A percentile compares a stretch with the other conserved stretches of the same genome.
phyloP scores from a whole-genome alignment of 495 filamentous ascomycete species.

The Trichocladium uniseriatum region DNA sequence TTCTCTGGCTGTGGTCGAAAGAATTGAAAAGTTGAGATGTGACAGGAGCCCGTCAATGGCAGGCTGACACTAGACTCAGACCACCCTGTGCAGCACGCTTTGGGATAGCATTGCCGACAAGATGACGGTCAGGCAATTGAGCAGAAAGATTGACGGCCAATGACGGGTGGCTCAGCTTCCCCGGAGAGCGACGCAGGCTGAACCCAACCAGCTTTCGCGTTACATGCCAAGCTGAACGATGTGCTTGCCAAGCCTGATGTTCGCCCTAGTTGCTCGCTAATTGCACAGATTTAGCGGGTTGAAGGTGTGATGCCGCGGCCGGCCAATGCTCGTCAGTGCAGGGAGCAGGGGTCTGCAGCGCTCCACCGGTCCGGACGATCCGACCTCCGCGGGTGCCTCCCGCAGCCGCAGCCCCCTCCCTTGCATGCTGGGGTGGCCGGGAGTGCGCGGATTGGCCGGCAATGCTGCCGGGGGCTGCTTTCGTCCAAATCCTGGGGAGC shows the following conservation, averaged over 20 bases:
- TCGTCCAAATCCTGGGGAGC: too few relatives aligned
- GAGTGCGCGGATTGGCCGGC: slow-evolving; percentile 3
- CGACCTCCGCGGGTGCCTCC: slow-evolving; percentile 15
- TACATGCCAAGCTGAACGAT: too few relatives aligned
- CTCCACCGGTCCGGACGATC: slow-evolving; percentile 18
- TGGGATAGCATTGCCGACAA: neutral
- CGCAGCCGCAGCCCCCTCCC: too few relatives aligned
- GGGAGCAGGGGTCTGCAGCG: slow-evolving; percentile 5
- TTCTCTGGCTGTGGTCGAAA: neutral
- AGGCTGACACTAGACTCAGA: neutral
- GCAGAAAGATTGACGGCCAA: too few relatives aligned
- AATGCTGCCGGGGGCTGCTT: too few relatives aligned
- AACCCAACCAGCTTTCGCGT: too few relatives aligned
- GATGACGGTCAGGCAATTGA: neutral
- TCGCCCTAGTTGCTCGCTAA: neutral
- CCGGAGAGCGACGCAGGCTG: too few relatives aligned
- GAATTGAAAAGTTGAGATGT: slow-evolving; percentile 3
- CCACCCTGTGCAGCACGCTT: neutral
- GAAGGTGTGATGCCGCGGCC: slow-evolving; percentile 7
- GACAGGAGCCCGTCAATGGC: slow-evolving; percentile 3
- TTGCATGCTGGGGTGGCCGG: too few relatives aligned
- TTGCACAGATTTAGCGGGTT: neutral
- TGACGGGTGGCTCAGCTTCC: too few relatives aligned
- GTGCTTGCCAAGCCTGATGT: slow-evolving; percentile 5
- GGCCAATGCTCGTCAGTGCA: slow-evolving; percentile 7